phyloP scores from a whole-genome alignment of 805 yeast genomes.

The Kluyveromyces starmeri region DNA sequence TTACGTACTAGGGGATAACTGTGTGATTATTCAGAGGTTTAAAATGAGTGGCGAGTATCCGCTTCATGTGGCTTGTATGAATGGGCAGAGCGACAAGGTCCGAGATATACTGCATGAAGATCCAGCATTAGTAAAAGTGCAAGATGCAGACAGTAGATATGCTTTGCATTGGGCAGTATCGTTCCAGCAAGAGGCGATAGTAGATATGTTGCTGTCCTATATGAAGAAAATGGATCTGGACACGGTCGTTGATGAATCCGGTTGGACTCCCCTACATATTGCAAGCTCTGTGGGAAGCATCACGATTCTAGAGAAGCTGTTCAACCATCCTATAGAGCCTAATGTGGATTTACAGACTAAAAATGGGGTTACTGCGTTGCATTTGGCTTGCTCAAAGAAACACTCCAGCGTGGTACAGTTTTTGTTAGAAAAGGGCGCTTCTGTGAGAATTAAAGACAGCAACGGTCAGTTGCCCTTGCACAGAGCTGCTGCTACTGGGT shows the following conservation, averaged over 20 bases:
- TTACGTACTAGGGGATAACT: no score
- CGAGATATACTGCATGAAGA: constrained; percentile 40
- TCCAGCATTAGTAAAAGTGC: constrained; percentile 38
- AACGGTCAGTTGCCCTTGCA: constrained; percentile 62
- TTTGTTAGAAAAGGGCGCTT: constrained; percentile 46
- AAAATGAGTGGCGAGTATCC: constrained; percentile 11
- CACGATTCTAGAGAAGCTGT: constrained; percentile 42
- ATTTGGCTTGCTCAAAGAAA: constrained; percentile 66
- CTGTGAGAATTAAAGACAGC: constrained; percentile 58
- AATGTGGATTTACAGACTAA: constrained; percentile 53
- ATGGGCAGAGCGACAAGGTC: constrained; percentile 45
- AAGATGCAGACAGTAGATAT: constrained; percentile 69
- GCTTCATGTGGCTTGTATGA: constrained; percentile 59
- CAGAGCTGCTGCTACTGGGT: constrained; percentile 77
- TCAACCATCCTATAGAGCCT: constrained; percentile 41
- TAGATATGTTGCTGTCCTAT: constrained; percentile 32
- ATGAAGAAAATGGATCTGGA: constrained; percentile 48
- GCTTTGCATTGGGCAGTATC: constrained; percentile 89
- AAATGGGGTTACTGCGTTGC: constrained; percentile 69
- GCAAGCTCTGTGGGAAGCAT: constrained; percentile 67
- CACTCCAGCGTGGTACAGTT: constrained; percentile 48
- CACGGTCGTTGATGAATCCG: constrained; percentile 59
- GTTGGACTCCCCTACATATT: constrained; percentile 86
- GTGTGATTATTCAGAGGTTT: no score
- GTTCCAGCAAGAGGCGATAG: constrained; percentile 44